Conservation (phyloP, 75 land plant genomes). For the Pinus tabuliformis region DNA sequence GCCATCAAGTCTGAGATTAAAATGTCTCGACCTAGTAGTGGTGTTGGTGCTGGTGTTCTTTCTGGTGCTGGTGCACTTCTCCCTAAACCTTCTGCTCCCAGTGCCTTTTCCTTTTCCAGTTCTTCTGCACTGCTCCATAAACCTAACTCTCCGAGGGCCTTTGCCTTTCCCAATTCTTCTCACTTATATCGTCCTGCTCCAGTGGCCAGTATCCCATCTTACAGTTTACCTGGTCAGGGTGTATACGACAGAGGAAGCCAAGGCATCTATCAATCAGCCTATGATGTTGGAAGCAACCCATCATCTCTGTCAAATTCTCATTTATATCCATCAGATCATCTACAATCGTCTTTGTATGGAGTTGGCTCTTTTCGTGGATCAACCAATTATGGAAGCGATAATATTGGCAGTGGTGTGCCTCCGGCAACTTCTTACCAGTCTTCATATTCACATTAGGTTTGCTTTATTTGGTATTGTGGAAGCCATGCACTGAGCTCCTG, state of each 20-base stretch:
- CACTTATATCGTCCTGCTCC: slow-evolving; percentile 17
- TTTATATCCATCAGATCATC: slow-evolving; percentile 32
- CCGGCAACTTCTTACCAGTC: slow-evolving; percentile 22
- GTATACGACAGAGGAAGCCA: slow-evolving; percentile 34
- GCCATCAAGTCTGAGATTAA: too few relatives aligned
- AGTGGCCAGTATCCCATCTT: slow-evolving; percentile 18
- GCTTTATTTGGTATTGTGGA: not conserved
- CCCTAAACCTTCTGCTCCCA: slow-evolving; percentile 5
- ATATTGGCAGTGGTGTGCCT: slow-evolving; percentile 18
- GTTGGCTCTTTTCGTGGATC: slow-evolving; percentile 20
- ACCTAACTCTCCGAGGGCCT: not conserved
- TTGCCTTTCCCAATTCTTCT: slow-evolving; percentile 4
- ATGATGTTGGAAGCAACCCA: slow-evolving; percentile 25
- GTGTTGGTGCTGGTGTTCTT: not conserved
- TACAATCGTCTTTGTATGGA: slow-evolving; percentile 37
- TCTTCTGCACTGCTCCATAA: not conserved
- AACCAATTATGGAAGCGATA: slow-evolving; percentile 8
- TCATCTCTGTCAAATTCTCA: slow-evolving; percentile 17
- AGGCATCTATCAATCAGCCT: slow-evolving; percentile 26
- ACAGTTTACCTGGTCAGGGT: slow-evolving; percentile 20
- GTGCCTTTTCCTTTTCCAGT: slow-evolving; percentile 12
- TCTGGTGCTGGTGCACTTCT: not conserved
- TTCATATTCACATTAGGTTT: slow-evolving; percentile 1
- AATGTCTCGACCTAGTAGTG: not conserved
- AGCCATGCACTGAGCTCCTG: not conserved